Base-by-base conservation (phyloP, 805 yeast species). In the Yarrowia keelungensis region DNA sequence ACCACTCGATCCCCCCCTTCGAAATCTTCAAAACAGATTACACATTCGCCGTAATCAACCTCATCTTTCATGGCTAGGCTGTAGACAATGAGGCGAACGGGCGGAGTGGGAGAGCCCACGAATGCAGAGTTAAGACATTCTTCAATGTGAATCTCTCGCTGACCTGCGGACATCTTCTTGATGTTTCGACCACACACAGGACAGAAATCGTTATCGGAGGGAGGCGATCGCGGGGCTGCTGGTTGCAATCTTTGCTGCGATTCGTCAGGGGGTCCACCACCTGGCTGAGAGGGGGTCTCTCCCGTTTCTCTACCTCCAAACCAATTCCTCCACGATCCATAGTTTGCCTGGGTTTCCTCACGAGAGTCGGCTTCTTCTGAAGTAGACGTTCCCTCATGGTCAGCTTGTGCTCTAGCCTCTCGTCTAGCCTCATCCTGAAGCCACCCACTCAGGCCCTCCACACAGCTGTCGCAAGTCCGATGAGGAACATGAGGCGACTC, bases 21-120 rank as follows among this genome's bases (percentile, higher is more conserved):
- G 76, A 93, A 86, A 19, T 91, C 97, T 76, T 95, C 99, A 71
- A 94, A 86, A 75, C 99, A 95, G 32, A 95, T 94, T 15, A 92
- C 94, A 77, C 99, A 95, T 77, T 95, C 98, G 61, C 86, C 86
- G 16, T 62, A 47, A 19, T 62, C 56, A 14, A 49, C 56, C 16
- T 62, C 67, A n/a, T 62, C 56, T 22, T 59, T 59, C 65, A 59
- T 59, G 3, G 65, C 65, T 11, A 62, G 56, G 12, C 47, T 39
- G 56, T 62, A 62, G 14, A 41, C 67, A n/a, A 62, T 62, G 8
- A 62, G 56, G 15, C 67, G 54, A 11, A 62, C 67, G 2, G 67
- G 67, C 7, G 67, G 67, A 2, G 65, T 59, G 8, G 67, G 67
- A 2, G 67, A 62, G 1, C 54, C 56, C 3, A 49, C 45, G 10